Conservation (phyloP, 208 protist genomes). For the Wallacemonas sp. region DNA sequence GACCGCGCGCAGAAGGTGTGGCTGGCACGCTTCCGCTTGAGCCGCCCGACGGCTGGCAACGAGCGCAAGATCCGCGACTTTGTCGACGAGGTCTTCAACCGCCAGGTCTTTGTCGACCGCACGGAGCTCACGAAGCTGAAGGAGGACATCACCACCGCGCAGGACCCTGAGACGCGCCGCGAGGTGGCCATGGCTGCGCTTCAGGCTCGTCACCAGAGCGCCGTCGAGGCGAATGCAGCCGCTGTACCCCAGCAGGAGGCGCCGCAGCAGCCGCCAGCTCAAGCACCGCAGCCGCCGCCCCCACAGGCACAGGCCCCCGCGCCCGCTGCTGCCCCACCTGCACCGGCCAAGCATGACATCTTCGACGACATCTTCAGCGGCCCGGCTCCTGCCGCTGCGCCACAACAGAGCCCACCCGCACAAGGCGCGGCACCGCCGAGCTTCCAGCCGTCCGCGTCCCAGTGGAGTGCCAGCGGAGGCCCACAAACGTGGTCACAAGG, state of each 20-base stretch:
- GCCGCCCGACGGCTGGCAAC: constrained; percentile 42
- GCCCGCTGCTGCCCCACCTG: background rate
- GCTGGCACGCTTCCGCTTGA: constrained; percentile 42
- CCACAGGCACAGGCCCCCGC: background rate
- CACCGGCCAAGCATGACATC: constrained; percentile 26
- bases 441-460: background rate
- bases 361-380: constrained; percentile 59
- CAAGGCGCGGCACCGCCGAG: constrained; percentile 3
- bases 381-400: constrained; percentile 20
- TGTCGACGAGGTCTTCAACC: constrained; percentile 49
- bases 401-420: constrained; percentile 16
- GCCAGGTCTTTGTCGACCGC: constrained; percentile 31
- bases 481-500: background rate
- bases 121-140: constrained; percentile 38
- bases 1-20: constrained; percentile 63
- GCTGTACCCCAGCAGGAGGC: background rate
- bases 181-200: constrained; percentile 8
- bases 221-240: background rate
- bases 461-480: background rate
- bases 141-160: constrained; percentile 24
- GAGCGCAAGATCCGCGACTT: constrained; percentile 35
- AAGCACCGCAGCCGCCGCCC: background rate
- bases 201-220: constrained; percentile 4
- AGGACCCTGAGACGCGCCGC: constrained; percentile 8
- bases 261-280: constrained; percentile 4